Percentiles rank a stretch among this genome's conserved stretches.
Conservation (phyloP, 345 rosid genomes). For the Triadica sebifera region DNA sequence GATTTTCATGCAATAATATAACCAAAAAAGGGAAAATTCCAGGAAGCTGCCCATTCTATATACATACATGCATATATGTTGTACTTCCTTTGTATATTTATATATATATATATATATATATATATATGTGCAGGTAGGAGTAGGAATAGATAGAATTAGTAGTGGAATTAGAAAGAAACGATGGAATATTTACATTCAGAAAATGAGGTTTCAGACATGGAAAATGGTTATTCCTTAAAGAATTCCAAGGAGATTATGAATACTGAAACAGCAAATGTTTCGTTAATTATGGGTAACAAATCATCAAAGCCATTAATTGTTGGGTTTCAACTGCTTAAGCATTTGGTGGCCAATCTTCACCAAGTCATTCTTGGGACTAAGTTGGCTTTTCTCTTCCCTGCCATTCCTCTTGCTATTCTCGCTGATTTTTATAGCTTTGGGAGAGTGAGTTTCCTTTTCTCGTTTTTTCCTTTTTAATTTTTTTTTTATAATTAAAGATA, state of each 20-base stretch:
- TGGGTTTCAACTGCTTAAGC: conserved; percentile 29
- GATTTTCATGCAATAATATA: no score
- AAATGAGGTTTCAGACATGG: conserved; percentile 18
- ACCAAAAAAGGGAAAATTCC: no score
- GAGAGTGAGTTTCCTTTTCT: conserved; percentile 32
- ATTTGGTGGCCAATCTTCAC: conserved; percentile 37
- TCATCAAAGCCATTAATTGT: conserved; percentile 24
- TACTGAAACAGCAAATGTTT: no score
- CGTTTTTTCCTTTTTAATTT: not conserved
- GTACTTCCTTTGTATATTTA: no score
- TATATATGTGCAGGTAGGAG: no score
- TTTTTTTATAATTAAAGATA: not conserved
- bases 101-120: no score
- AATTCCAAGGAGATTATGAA: conserved; percentile 6
- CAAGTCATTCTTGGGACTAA: conserved; percentile 53
- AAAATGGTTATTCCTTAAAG: conserved; percentile 3
- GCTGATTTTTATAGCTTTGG: conserved; percentile 44
- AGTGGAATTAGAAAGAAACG: no score
- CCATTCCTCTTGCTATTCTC: conserved; percentile 47
- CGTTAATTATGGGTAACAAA: conserved; percentile 34
- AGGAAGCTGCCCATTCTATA: no score
- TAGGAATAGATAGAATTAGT: no score
- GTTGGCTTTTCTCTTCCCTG: conserved; percentile 52
- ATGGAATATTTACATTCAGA: not conserved
- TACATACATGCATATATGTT: no score